Evolutionary conservation across 192 early-diverging fungal genomes (phyloP).

Genomic region (Piromyces sp.): DNA sequence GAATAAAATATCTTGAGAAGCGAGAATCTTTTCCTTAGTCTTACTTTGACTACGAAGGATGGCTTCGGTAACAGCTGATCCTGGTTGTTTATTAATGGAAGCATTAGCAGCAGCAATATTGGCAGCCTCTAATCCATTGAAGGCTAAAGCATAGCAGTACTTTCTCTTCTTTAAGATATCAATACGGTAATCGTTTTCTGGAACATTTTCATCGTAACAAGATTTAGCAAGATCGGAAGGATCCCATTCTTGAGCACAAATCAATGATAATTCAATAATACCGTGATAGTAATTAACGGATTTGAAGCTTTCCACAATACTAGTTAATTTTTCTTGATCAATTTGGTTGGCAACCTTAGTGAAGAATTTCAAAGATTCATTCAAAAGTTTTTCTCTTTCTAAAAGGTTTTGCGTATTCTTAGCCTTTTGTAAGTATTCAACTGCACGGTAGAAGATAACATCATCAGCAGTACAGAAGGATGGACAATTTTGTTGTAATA

Average conservation of each 20-base stretch:
- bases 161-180: constrained; percentile 15
- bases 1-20: constrained; percentile 36
- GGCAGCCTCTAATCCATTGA: constrained; percentile 14
- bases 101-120: constrained; percentile 4
- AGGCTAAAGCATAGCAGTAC: constrained; percentile 19
- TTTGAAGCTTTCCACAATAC: constrained; percentile 27
- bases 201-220: constrained; percentile 34
- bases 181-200: constrained; percentile 22
- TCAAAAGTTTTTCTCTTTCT: constrained; percentile 14
- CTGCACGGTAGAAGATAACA: constrained; percentile 44
- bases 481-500: constrained; percentile 41
- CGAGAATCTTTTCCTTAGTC: constrained; percentile 1
- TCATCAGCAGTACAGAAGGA: constrained; percentile 44
- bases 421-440: constrained; percentile 31
- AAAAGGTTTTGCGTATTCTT: constrained; percentile 21
- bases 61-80: background rate
- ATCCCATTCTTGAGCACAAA: constrained; percentile 34
- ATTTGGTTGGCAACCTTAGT: constrained; percentile 21
- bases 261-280: constrained; percentile 29
- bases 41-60: background rate
- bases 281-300: constrained; percentile 19
- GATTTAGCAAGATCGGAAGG: constrained; percentile 30
- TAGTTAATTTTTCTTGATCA: constrained; percentile 18
- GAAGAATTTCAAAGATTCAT: constrained; percentile 26
- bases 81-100: constrained; percentile 2